A percentile compares a stretch with the other conserved stretches of the same genome.
Evolutionary conservation across 352 stramenopile species (phyloP).

Genomic region (Phytophthora palmivora): DNA sequence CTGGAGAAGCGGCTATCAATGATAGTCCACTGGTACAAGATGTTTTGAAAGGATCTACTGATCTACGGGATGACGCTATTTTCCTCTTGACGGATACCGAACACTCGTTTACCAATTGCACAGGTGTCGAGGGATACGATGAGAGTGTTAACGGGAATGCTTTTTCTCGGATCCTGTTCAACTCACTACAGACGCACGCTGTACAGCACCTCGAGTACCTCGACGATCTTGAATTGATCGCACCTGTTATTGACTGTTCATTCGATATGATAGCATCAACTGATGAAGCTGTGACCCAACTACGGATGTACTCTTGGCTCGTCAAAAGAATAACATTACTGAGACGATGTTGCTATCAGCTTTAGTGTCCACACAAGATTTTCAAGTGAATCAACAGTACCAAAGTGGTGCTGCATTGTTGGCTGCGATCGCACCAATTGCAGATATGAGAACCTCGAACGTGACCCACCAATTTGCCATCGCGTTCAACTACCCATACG

Average conservation of each 20-base stretch:
- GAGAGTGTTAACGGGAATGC: conserved; percentile 27
- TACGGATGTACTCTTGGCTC: conserved; percentile 37
- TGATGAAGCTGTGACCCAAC: conserved; percentile 22
- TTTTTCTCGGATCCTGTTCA: conserved; percentile 37
- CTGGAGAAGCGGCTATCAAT: conserved; percentile 27
- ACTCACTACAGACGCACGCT: conserved; percentile 21
- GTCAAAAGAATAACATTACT: conserved; percentile 10
- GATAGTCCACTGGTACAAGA: conserved; percentile 40
- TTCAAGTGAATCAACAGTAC: conserved; percentile 27
- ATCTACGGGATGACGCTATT: conserved; percentile 35
- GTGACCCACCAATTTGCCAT: conserved; percentile 33
- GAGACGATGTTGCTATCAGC: conserved; percentile 31
- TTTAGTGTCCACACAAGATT: conserved; percentile 33
- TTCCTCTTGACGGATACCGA: conserved; percentile 34
- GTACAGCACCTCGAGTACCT: conserved; percentile 35
- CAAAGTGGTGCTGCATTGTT: conserved; percentile 26
- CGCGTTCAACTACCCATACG: conserved; percentile 36
- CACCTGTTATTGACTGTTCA: conserved; percentile 31
- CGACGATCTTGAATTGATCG: conserved; percentile 27
- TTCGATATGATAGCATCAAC: conserved; percentile 16
- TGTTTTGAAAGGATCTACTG: conserved; percentile 30
- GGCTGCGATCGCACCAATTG: conserved; percentile 29
- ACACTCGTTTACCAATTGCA: conserved; percentile 22
- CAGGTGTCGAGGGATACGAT: conserved; percentile 12
- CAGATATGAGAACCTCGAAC: conserved; percentile 21